Percentiles rank a stretch among this genome's conserved stretches.
Conservation (phyloP, 164 flowering plant genomes). For the Chloranthus sessilifolius region DNA sequence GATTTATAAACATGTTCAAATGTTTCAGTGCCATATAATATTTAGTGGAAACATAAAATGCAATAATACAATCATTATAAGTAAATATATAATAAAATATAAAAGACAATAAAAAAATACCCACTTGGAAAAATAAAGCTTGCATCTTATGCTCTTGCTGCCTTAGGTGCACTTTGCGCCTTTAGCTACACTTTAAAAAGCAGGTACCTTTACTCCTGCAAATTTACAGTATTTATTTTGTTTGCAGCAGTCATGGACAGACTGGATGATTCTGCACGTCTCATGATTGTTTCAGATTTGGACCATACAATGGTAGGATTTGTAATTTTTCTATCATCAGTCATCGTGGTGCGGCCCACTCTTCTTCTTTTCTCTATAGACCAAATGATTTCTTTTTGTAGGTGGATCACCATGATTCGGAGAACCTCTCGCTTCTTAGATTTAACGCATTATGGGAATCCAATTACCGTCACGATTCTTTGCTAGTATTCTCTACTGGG, state of each 20-base stretch:
- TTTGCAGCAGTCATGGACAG: conserved; percentile 49
- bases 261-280: conserved; percentile 51
- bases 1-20: no score
- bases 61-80: neutral
- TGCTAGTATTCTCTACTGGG: conserved; percentile 94
- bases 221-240: conserved; percentile 1
- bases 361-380: neutral
- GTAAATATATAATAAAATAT: neutral
- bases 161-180: neutral
- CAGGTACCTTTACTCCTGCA: no score
- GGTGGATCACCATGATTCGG: conserved; percentile 97
- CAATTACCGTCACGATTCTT: conserved; percentile 71
- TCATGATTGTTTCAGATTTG: conserved; percentile 98
- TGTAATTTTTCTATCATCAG: neutral
- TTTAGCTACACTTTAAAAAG: no score
- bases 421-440: conserved; percentile 73
- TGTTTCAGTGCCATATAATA: no score
- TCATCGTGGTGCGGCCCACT: neutral
- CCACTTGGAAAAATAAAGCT: neutral
- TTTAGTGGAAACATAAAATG: neutral
- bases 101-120: neutral
- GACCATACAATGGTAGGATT: conserved; percentile 89
- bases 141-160: neutral
- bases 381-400: conserved; percentile 24
- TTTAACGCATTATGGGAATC: conserved; percentile 95